Evolutionary conservation across 2,329 filamentous ascomycete species (phyloP).

Genomic region (Aureobasidium sp.): DNA sequence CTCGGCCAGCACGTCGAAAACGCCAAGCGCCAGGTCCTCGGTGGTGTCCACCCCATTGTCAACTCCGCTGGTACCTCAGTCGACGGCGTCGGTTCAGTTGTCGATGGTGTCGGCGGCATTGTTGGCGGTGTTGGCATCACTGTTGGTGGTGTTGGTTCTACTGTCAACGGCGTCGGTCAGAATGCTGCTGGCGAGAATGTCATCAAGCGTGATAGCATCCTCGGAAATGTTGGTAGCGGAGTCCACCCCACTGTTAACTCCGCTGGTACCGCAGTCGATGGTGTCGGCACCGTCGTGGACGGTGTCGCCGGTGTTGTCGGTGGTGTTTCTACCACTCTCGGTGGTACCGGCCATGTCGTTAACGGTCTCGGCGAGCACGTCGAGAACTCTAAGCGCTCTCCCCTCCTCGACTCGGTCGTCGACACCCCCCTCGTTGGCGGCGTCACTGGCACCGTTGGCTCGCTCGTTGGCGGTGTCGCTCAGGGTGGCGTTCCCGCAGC

Average conservation of each 20-base stretch:
- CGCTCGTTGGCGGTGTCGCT: neutral
- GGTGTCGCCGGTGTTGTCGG: neutral
- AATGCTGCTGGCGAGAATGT: neutral
- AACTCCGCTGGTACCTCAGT: neutral
- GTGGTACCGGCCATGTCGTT: neutral
- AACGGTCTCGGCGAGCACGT: neutral
- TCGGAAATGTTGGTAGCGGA: neutral
- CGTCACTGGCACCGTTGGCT: neutral
- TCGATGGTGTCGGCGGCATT: neutral
- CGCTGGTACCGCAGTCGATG: neutral
- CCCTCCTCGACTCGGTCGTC: neutral
- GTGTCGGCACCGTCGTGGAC: neutral
- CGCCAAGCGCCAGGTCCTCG: neutral
- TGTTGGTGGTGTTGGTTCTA: neutral
- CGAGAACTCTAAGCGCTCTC: slow-evolving; percentile 1
- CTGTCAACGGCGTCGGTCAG: neutral
- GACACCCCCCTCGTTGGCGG: neutral
- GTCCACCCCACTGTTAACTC: neutral
- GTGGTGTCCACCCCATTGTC: neutral
- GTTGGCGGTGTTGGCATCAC: neutral
- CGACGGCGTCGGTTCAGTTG: neutral
- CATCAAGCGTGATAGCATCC: neutral
- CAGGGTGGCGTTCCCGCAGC: neutral
- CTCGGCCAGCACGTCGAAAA: neutral
- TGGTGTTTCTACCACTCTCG: neutral